Base-by-base conservation (phyloP, 2,329 filamentous ascomycete genomes). In the Pyricularia grisea region DNA sequence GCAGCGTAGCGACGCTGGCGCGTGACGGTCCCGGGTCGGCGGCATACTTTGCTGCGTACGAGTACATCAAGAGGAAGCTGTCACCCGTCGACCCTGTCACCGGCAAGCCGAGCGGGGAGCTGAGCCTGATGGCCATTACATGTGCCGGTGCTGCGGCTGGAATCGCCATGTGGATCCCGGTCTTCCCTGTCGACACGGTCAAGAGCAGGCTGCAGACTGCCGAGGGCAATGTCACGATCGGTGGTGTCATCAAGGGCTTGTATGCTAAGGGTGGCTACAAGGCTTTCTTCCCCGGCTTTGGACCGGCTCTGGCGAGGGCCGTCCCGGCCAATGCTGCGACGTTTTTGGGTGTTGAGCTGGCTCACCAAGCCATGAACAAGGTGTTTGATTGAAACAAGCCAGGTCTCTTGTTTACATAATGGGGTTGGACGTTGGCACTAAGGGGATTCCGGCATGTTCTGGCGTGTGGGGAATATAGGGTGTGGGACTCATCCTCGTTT, bases 161-260 rank as follows among this genome's bases (percentile, higher is more conserved):
- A 76, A 88, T 99, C 30, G 95, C 95, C 72, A 99, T 99, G 95
- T 99, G 95, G 95, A 95, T 97, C 73, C 94, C 95, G 68, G 94
- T 99, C 61, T 99, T 99, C 87, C 95, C 95, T 27, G 87, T 99
- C 72, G 95, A 99, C 77, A 99, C 95, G 0, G 90, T 99, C 81
- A 99, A 99, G 87, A 94, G 90, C 72, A 85, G 94, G 55, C 82
- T 99, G 77, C 95, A 99, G 85, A 97, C 92, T 63, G 93, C 93
- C 61, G 92, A 95, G 76, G 93, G 93, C 66, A 90, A 90, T 73
- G 90, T 93, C 67, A 92, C 91, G 0, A 88, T 99, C 67, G 86
- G 89, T 20, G 89, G 91, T 9, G 92, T 95, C 36, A 87, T 99
- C 67, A 85, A 87, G 72, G 88, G 93, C 68, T 83, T 99, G n/a